Base-by-base conservation (phyloP, 2,329 filamentous ascomycete species). In the Myrmaecium sp. region DNA sequence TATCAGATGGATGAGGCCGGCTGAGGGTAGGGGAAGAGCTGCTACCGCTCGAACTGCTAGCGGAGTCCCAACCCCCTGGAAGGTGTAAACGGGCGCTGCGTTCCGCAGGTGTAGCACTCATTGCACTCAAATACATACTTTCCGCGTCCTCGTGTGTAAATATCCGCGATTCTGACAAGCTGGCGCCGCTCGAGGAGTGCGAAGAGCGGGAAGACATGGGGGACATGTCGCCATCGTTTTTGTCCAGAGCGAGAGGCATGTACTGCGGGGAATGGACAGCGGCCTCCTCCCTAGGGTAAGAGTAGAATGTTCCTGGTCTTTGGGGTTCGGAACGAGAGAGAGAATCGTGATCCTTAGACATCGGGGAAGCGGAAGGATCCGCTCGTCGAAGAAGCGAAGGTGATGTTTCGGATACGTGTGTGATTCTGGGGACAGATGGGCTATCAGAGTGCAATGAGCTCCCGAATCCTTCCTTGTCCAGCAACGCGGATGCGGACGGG, bases 101-200 rank as follows among this genome's bases (percentile, higher is more conserved):
- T 20, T 30, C 27, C 3, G 27, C 33, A 14, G 48, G 44, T 6
- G 43, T 44, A 19, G 53, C 49, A 31, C 63, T 69, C 29, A 71
- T 54, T 7, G 66, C 69, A 41, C 70, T 86, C 72, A 83, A 74
- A 40, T 89, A 91, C 73, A 91, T 79, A 46, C 81, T 89, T 42
- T 81, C 73, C 0, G 78, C 79, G 34, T 86, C 78, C 33, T 82
- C 76, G 31, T 82, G 77, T 18, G 69, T 81, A 41, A 78, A 86
- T 1, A 83, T 43, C 21, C 68, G 73, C 4, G 80, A 86, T 34
- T 54, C n/a, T n/a, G n/a, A n/a, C n/a, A n/a, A n/a, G n/a, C n/a
- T n/a, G n/a, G n/a, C n/a, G n/a, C n/a, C n/a, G n/a, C n/a, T n/a
- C n/a, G n/a, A n/a, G n/a, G n/a, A n/a, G n/a, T n/a, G n/a, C n/a